Conservation (phyloP, 495 filamentous ascomycete genomes). For the Sordaria brevicollis region DNA sequence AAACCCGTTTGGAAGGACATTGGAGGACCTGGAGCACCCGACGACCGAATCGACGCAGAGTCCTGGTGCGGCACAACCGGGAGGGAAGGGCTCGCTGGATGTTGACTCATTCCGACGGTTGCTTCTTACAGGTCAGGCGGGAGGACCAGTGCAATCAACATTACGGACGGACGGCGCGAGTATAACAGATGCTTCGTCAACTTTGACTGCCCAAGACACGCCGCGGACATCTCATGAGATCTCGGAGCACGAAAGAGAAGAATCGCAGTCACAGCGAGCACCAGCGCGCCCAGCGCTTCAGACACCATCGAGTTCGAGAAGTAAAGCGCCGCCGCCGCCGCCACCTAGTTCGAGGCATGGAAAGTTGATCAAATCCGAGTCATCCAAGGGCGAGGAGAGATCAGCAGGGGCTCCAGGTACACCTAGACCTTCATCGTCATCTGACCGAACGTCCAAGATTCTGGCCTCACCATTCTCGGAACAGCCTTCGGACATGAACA, state of each 20-base stretch:
- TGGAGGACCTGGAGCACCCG: slow-evolving; percentile 32
- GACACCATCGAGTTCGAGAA: slow-evolving; percentile 5
- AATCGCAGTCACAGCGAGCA: slow-evolving; percentile 22
- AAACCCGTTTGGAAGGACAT: slow-evolving; percentile 42
- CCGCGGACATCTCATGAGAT: slow-evolving; percentile 38
- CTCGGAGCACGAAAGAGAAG: slow-evolving; percentile 27
- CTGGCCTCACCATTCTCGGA: slow-evolving; percentile 1
- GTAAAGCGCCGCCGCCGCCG: slow-evolving; percentile 38
- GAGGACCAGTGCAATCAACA: slow-evolving; percentile 10
- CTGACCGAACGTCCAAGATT: not conserved
- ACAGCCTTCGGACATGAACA: slow-evolving; percentile 37
- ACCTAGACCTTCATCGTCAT: not conserved
- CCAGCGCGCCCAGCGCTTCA: slow-evolving; percentile 9
- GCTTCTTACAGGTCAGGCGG: slow-evolving; percentile 47
- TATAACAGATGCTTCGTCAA: slow-evolving; percentile 36
- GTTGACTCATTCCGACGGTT: slow-evolving; percentile 53
- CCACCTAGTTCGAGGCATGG: slow-evolving; percentile 58
- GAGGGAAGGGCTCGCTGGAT: slow-evolving; percentile 38
- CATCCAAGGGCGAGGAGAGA: slow-evolving; percentile 6
- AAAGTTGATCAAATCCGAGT: slow-evolving; percentile 46
- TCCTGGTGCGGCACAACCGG: slow-evolving; percentile 3
- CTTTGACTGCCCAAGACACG: slow-evolving; percentile 31
- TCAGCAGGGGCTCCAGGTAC: not conserved
- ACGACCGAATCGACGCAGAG: slow-evolving; percentile 8
- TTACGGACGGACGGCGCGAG: slow-evolving; percentile 31